Evolutionary conservation across 2,329 filamentous ascomycete species (phyloP), one percentile per base, ranked within the genome.

Genomic region (Lecanicillium sp.): DNA sequence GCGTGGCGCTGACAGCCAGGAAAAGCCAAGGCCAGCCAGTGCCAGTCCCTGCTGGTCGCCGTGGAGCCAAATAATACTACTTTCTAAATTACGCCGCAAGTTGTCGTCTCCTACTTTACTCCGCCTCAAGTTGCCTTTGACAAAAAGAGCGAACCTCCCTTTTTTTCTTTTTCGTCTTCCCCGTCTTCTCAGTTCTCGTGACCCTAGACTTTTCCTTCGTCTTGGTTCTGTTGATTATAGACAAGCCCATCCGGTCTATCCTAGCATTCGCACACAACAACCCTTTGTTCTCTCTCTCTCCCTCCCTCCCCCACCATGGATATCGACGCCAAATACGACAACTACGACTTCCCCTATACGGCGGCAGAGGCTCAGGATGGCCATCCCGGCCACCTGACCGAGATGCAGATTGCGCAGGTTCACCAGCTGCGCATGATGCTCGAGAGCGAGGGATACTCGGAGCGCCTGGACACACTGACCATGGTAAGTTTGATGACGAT

Each of bases 291-390:
- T n/a, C n/a, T n/a, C n/a, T n/a, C n/a, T 28, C 33, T 41, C 33
- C 15, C 44, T 41, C 47, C 34, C 30, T 36, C 25, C 39, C 44
- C 40, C 55, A 60, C 58, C 55, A 69, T 78, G 66, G 67, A 77
- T 60, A 59, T 87, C 54, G 81, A 94, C 65, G 74, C 86, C 61
- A 96, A 95, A 69, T 94, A 97, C 72, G 92, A 97, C 69, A 64
- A 94, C 71, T 97, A 92, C 66, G 89, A 96, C 65, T 97, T 78
- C 71, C 92, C 92, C 46, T 87, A 81, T 48, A 82, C 77, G 46
- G 79, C 87, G 33, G 77, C 84, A 40, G 77, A 78, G 50, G 61
- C 74, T 33, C 77, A 81, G 58, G 69, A 71, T 53, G 92, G 92
- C 49, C 88, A 96, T 63, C 82, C 90, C 46, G 92, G 92, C 59